Evolutionary conservation across 1,139 yeast species (phyloP).

Genomic region (Pichia sp.): DNA sequence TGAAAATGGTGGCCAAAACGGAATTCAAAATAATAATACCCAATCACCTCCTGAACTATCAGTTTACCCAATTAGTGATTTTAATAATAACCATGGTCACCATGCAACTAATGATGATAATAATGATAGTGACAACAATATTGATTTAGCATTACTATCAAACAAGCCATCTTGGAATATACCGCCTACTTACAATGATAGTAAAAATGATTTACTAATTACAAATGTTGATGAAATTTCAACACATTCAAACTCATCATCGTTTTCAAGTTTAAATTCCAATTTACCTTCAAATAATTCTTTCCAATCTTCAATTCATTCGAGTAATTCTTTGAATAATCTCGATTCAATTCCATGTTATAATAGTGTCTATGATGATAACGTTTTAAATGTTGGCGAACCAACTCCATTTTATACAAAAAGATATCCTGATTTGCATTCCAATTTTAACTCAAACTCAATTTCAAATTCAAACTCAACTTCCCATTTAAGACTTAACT

Average conservation of each 20-base stretch:
- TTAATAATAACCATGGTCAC: conserved; percentile 2
- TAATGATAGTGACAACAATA: background rate
- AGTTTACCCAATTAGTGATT: conserved; percentile 3
- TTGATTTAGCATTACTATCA: background rate
- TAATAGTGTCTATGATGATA: conserved; percentile 24
- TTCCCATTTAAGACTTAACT: background rate
- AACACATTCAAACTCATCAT: background rate
- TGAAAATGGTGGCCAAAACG: background rate
- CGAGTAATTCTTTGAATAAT: background rate
- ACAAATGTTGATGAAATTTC: conserved; percentile 11
- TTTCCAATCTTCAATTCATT: background rate
- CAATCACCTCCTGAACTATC: conserved; percentile 7
- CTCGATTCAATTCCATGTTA: conserved; percentile 21
- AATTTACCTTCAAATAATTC: background rate
- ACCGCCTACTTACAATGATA: conserved; percentile 22
- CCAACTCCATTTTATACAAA: conserved; percentile 25
- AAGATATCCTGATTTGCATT: background rate
- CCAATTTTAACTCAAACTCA: background rate
- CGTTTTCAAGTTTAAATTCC: background rate
- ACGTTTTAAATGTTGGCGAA: conserved; percentile 16
- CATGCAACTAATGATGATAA: background rate
- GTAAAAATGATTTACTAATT: conserved; percentile 18
- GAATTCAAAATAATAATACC: background rate
- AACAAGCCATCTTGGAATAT: background rate
- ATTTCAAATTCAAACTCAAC: background rate